These are phyloP conservation scores for Ceratocystis papillata DNA, from an alignment of 2,329 filamentous ascomycete species.

Conservation along the genomic window DNA sequence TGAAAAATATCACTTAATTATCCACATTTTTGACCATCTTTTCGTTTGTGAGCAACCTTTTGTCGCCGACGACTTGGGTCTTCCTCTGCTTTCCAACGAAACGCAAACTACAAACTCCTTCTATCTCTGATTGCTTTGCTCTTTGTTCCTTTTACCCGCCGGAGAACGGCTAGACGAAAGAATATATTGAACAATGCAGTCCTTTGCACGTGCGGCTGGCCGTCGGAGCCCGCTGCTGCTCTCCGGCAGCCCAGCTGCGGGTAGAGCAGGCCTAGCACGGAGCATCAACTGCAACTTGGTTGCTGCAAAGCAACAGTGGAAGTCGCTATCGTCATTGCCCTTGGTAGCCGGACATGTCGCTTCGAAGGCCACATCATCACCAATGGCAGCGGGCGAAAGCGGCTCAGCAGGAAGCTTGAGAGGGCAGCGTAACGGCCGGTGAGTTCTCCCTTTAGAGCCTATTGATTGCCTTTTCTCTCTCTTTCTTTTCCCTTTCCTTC, in stretches of 20 bases:
- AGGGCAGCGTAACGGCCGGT: constrained; percentile 16
- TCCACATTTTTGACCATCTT: too few species aligned
- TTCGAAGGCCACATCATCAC: not conserved
- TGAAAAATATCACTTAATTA: too few species aligned
- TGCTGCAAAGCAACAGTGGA: not conserved
- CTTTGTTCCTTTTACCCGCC: too few species aligned
- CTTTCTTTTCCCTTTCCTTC: constrained; percentile 8
- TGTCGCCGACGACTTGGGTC: too few species aligned
- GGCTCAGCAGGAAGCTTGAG: not conserved
- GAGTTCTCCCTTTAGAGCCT: constrained; percentile 10
- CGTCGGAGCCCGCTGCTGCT: constrained; percentile 8
- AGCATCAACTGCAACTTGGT: not conserved
- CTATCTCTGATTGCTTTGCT: not conserved
- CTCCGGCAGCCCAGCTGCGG: not conserved
- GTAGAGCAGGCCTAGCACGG: not conserved
- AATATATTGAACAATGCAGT: constrained; percentile 15
- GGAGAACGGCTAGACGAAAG: not conserved
- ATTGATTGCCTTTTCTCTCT: not conserved
- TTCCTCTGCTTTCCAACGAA: too few species aligned
- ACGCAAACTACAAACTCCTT: too few species aligned
- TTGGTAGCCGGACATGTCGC: not conserved
- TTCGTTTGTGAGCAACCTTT: too few species aligned
- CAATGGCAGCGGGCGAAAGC: constrained; percentile 1
- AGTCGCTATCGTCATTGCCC: not conserved
- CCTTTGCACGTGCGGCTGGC: constrained; percentile 20